Evolutionary conservation across 805 yeast genomes (phyloP).

Genomic region (Lipomyces starkeyi): DNA sequence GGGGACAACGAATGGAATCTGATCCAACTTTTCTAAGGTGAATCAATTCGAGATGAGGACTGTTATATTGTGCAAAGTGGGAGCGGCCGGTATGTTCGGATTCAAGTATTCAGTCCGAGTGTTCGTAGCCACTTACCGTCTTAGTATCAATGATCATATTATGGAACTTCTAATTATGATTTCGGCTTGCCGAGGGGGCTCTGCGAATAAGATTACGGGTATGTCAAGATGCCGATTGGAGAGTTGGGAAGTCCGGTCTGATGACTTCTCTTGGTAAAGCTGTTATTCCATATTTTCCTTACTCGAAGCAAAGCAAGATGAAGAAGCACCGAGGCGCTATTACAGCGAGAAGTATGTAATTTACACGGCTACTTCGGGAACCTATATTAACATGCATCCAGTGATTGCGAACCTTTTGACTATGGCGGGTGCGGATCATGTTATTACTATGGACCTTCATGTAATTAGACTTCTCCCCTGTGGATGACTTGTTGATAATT

Average conservation of each 20-base stretch:
- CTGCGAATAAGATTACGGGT: constrained; percentile 89
- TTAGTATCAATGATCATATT: constrained; percentile 80
- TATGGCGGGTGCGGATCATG: constrained; percentile 99
- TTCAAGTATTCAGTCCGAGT: constrained; percentile 55
- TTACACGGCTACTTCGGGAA: neutral
- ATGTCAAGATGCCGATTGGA: neutral
- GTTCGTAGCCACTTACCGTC: constrained; percentile 74
- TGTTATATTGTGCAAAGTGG: constrained; percentile 42
- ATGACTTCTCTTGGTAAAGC: constrained; percentile 51
- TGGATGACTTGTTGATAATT: neutral
- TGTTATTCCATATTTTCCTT: constrained; percentile 96
- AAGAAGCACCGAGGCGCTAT: constrained; percentile 98
- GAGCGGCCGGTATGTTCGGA: constrained; percentile 24
- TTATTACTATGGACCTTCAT: constrained; percentile 93
- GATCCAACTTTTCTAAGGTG: constrained; percentile 20
- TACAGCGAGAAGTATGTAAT: constrained; percentile 70
- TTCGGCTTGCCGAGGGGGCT: constrained; percentile 96
- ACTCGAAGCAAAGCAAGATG: constrained; percentile 97
- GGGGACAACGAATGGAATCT: neutral
- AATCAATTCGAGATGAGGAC: constrained; percentile 87
- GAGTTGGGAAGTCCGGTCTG: neutral
- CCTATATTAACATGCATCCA: constrained; percentile 40
- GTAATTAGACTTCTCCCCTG: neutral
- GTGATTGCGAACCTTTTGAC: constrained; percentile 91
- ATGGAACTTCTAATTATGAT: constrained; percentile 95